phyloP scores from a whole-genome alignment of 768 basidiomycete species.

The Crucibulum laeve region DNA sequence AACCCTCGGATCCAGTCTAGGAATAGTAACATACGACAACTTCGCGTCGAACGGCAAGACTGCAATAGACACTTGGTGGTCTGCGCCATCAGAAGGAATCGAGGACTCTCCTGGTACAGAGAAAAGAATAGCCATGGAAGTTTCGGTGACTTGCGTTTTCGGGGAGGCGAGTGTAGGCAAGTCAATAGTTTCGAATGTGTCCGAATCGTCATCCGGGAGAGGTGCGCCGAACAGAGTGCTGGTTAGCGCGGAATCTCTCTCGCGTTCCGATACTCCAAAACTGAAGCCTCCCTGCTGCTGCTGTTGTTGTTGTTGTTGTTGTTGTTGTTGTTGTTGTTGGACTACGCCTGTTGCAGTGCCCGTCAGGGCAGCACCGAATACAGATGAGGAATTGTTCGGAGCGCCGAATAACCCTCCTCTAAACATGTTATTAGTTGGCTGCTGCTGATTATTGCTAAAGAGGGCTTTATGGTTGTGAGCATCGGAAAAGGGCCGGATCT shows the following conservation, averaged over 20 bases:
- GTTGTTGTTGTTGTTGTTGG: slow-evolving; percentile 6
- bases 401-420: too few relatives aligned
- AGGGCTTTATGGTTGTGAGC: slow-evolving; percentile 1
- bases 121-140: slow-evolving; percentile 48
- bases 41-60: slow-evolving; percentile 40
- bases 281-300: slow-evolving; percentile 4
- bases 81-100: slow-evolving; percentile 49
- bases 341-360: background rate
- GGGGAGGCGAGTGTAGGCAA: slow-evolving; percentile 27
- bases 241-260: too few relatives aligned
- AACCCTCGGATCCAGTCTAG: slow-evolving; percentile 42
- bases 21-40: slow-evolving; percentile 45
- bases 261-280: background rate
- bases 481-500: slow-evolving; percentile 15
- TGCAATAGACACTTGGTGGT: slow-evolving; percentile 52
- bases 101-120: slow-evolving; percentile 43
- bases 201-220: slow-evolving; percentile 18
- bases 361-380: background rate
- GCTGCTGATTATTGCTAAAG: slow-evolving; percentile 4
- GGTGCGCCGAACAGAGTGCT: background rate
- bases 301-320: slow-evolving; percentile 14
- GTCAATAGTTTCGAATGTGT: slow-evolving; percentile 21
- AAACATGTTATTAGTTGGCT: background rate
- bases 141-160: slow-evolving; percentile 43
- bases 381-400: too few relatives aligned